Percentiles rank a stretch among this genome's conserved stretches.
Conservation (phyloP, 1,284 basidiomycete genomes). For the Sanghuangporus sanghuang region DNA sequence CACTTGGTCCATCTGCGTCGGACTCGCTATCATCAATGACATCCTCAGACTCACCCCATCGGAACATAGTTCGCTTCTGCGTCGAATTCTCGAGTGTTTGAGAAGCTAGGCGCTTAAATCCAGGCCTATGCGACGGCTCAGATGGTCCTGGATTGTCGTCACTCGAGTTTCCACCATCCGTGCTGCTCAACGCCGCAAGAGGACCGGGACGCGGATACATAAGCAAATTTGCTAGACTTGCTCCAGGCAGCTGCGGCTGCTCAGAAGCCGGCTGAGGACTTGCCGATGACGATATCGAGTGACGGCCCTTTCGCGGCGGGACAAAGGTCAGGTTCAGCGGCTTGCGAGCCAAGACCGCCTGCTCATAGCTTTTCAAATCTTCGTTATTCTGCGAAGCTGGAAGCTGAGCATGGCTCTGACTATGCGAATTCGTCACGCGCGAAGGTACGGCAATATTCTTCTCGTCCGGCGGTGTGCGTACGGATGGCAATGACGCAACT, state of each 20-base stretch:
- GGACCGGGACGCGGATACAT: conserved; percentile 7
- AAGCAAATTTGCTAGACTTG: neutral
- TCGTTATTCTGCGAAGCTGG: conserved; percentile 34
- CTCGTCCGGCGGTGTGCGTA: conserved; percentile 50
- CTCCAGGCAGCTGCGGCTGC: neutral
- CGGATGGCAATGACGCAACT: conserved; percentile 60
- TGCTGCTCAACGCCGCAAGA: neutral
- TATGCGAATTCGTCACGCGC: conserved; percentile 23
- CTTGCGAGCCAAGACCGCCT: conserved; percentile 63
- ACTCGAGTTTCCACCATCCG: conserved; percentile 5
- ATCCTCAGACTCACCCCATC: conserved; percentile 29
- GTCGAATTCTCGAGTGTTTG: conserved; percentile 59
- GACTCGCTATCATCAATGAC: conserved; percentile 23
- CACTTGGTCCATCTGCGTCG: conserved; percentile 10
- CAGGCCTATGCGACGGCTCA: conserved; percentile 35
- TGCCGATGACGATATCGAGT: conserved; percentile 3
- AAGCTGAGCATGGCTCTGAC: conserved; percentile 4
- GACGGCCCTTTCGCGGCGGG: conserved; percentile 8
- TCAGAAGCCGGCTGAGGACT: conserved; percentile 5
- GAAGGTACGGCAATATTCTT: conserved; percentile 28
- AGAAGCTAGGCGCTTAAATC: conserved; percentile 67
- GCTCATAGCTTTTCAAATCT: conserved; percentile 66
- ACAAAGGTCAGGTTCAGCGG: conserved; percentile 26
- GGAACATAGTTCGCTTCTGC: conserved; percentile 47
- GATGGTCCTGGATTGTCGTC: conserved; percentile 5